phyloP scores from a whole-genome alignment of 2,329 filamentous ascomycete genomes.

The Monilinia aucupariae region DNA sequence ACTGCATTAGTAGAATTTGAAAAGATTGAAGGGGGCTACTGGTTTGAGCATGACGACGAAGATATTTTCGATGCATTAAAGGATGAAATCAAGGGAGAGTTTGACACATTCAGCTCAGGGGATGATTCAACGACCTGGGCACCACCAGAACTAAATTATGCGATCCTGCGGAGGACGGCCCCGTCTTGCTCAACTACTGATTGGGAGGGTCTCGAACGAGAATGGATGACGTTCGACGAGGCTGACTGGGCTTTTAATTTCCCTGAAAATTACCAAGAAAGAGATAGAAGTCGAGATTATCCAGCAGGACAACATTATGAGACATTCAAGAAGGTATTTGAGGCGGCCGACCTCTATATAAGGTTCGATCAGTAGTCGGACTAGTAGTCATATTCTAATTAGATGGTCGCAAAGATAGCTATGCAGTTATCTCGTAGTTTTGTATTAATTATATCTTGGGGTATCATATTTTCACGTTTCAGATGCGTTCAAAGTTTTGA shows the following conservation, averaged over 20 bases:
- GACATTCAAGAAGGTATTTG: not conserved
- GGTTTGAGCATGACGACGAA: not conserved
- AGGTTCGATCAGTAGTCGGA: not conserved
- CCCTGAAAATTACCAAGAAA: not conserved
- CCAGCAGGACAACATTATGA: not conserved
- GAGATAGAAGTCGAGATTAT: conserved; percentile 5
- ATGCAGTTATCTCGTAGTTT: not conserved
- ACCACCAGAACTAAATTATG: not conserved
- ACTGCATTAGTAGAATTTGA: not conserved
- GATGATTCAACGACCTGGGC: not conserved
- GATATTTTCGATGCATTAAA: not conserved
- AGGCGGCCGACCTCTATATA: not conserved
- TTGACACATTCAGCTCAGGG: not conserved
- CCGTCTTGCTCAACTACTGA: conserved; percentile 8
- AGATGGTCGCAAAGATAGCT: not conserved
- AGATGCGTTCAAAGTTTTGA: not conserved
- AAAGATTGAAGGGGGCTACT: conserved; percentile 1
- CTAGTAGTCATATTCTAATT: too few relatives aligned
- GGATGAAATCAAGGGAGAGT: not conserved
- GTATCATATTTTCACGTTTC: not conserved
- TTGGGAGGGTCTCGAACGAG: not conserved
- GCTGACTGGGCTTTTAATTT: not conserved
- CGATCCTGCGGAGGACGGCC: not conserved
- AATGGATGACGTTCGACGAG: conserved; percentile 4
- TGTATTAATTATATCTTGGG: not conserved